Conservation (phyloP, 177 flowering plant species). For the Telopea speciosissima region DNA sequence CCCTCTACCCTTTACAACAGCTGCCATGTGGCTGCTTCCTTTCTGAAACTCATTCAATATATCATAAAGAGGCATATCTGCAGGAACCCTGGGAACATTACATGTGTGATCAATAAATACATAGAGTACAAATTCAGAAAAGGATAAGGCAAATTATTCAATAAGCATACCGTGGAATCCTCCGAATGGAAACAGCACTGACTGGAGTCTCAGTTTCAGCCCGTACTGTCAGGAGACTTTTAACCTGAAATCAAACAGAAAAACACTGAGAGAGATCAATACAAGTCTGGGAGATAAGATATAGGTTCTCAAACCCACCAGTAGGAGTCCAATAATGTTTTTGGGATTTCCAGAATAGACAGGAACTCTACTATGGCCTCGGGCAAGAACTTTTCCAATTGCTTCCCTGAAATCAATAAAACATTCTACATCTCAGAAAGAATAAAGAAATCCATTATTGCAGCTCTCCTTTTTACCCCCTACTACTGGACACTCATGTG, state of each 20-base stretch:
- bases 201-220: conserved; percentile 98
- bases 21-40: conserved; percentile 99
- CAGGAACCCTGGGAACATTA: conserved; percentile 70
- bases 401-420: conserved; percentile 67
- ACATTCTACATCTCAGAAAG: no score
- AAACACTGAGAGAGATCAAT: not conserved
- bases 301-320: conserved; percentile 43
- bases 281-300: no score
- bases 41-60: conserved; percentile 95
- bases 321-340: conserved; percentile 86
- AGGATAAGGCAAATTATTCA: not conserved
- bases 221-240: conserved; percentile 93
- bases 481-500: no score
- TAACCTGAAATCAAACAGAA: conserved; percentile 45
- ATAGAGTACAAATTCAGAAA: not conserved
- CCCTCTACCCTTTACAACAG: conserved; percentile 80
- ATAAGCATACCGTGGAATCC: conserved; percentile 75
- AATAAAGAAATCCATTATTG: not conserved
- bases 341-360: conserved; percentile 92
- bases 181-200: conserved; percentile 91
- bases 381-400: conserved; percentile 95
- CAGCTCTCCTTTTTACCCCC: no score
- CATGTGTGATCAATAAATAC: not conserved
- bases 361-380: conserved; percentile 99
- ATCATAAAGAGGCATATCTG: conserved; percentile 97